These are phyloP conservation scores for Aspergillus aculeatus DNA, from an alignment of 2,329 filamentous ascomycete species.

Conservation along the genomic window DNA sequence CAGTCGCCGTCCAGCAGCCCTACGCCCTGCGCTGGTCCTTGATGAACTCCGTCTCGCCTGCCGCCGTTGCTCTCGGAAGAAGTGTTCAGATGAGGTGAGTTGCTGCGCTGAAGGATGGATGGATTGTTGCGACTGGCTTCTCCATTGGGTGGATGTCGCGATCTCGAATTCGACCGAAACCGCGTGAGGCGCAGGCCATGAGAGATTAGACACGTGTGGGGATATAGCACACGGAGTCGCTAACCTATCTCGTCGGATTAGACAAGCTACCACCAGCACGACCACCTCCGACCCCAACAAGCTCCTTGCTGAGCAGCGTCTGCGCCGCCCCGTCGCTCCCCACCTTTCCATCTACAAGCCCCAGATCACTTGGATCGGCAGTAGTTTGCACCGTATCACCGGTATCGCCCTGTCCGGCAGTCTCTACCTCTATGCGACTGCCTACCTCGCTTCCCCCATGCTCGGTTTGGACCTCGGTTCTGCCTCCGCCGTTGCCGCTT, in stretches of 20 bases:
- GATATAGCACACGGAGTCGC: conserved; percentile 1
- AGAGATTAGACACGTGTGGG: not conserved
- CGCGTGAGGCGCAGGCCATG: not conserved
- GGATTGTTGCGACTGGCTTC: not conserved
- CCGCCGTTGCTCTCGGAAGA: conserved; percentile 44
- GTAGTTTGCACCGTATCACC: conserved; percentile 79
- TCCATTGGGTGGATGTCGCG: not conserved
- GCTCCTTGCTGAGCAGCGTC: conserved; percentile 79
- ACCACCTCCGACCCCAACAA: conserved; percentile 36
- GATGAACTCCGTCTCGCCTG: conserved; percentile 45
- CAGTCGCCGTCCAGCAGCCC: conserved; percentile 48
- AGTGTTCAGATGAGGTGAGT: conserved; percentile 47
- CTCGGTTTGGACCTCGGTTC: conserved; percentile 70
- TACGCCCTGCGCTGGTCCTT: conserved; percentile 43
- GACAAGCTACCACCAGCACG: conserved; percentile 31
- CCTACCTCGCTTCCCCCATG: conserved; percentile 77
- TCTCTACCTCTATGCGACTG: conserved; percentile 76
- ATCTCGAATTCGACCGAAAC: not conserved
- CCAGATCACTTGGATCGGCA: conserved; percentile 80
- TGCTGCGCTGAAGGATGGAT: not conserved
- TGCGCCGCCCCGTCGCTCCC: conserved; percentile 76
- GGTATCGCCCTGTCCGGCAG: conserved; percentile 68
- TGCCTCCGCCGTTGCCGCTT: conserved; percentile 61
- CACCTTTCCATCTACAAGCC: conserved; percentile 84
- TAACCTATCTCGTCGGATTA: conserved; percentile 17